Conservation (phyloP, 495 filamentous ascomycete species). For the Neurospora sp. region DNA sequence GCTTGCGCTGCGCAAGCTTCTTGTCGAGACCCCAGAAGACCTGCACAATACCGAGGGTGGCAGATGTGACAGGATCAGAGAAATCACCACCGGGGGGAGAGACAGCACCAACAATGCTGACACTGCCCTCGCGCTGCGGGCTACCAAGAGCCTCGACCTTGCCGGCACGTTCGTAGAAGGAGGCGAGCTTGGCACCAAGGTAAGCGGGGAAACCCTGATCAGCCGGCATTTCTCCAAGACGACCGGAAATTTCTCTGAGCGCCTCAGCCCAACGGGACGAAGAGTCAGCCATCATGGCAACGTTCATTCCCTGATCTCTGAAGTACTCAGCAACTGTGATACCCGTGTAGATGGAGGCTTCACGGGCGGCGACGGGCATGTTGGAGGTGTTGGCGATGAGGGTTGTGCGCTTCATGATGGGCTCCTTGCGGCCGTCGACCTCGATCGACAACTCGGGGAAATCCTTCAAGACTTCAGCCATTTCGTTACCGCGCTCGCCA, state of each 20-base stretch:
- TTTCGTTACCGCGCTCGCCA: conserved; percentile 97
- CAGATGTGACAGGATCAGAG: conserved; percentile 92
- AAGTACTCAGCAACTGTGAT: conserved; percentile 98
- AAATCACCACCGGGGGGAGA: conserved; percentile 98
- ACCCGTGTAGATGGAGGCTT: conserved; percentile 98
- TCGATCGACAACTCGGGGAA: conserved; percentile 95
- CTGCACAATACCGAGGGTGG: conserved; percentile 94
- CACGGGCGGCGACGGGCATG: conserved; percentile 98
- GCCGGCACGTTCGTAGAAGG: conserved; percentile 98
- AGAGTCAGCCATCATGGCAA: conserved; percentile 99
- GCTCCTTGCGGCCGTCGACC: conserved; percentile 83
- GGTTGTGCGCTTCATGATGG: conserved; percentile 99
- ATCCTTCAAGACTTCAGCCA: conserved; percentile 99
- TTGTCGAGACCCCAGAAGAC: conserved; percentile 99
- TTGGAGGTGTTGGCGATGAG: conserved; percentile 99
- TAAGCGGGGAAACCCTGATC: conserved; percentile 99
- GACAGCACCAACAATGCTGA: conserved; percentile 96
- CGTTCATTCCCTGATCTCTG: conserved; percentile 94
- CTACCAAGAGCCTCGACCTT: conserved; percentile 77
- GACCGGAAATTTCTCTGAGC: conserved; percentile 96
- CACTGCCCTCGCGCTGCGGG: conserved; percentile 77
- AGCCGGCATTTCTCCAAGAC: conserved; percentile 98
- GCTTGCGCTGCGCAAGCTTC: conserved; percentile 96
- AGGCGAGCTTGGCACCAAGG: conserved; percentile 89
- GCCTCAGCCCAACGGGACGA: conserved; percentile 98